These are phyloP conservation scores for Xylaria sp. DNA, from an alignment of 2,329 filamentous ascomycete genomes.

Conservation along the genomic window DNA sequence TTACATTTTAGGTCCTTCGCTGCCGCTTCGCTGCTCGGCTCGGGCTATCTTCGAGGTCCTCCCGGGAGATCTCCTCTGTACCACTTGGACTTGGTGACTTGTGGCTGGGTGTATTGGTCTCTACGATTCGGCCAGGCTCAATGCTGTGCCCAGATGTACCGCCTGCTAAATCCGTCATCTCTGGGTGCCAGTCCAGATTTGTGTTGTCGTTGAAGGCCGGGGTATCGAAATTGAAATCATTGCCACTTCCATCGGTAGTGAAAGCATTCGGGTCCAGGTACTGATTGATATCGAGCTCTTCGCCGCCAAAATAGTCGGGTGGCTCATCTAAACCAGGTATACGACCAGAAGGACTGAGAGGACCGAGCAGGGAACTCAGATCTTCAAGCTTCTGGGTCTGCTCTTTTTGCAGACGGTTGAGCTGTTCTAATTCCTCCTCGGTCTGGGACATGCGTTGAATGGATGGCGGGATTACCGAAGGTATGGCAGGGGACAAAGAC, in stretches of 20 bases:
- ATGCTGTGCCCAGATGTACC: slow-evolving; percentile 28
- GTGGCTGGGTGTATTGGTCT: slow-evolving; percentile 49
- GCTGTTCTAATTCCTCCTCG: slow-evolving; percentile 78
- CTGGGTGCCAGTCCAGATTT: slow-evolving; percentile 44
- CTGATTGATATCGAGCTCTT: slow-evolving; percentile 63
- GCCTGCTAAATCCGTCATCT: slow-evolving; percentile 41
- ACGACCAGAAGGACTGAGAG: slow-evolving; percentile 80
- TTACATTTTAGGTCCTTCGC: slow-evolving; percentile 43
- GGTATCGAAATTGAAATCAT: slow-evolving; percentile 58
- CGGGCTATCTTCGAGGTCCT: slow-evolving; percentile 54
- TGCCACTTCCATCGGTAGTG: slow-evolving; percentile 40
- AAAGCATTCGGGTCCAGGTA: slow-evolving; percentile 55
- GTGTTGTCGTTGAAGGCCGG: slow-evolving; percentile 38
- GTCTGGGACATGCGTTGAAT: slow-evolving; percentile 74
- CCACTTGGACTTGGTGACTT: slow-evolving; percentile 59
- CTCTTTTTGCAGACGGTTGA: slow-evolving; percentile 81
- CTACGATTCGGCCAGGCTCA: slow-evolving; percentile 41
- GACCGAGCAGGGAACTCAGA: slow-evolving; percentile 77
- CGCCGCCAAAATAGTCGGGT: slow-evolving; percentile 54
- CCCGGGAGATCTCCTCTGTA: slow-evolving; percentile 62
- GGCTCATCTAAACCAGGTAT: slow-evolving; percentile 74
- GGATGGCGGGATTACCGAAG: slow-evolving; percentile 57
- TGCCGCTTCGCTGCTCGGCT: slow-evolving; percentile 49
- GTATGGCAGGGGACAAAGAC: slow-evolving; percentile 63
- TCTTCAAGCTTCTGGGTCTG: slow-evolving; percentile 82